Evolutionary conservation across 257 asterid genomes (phyloP).

Genomic region (Marsdenia floribunda): DNA sequence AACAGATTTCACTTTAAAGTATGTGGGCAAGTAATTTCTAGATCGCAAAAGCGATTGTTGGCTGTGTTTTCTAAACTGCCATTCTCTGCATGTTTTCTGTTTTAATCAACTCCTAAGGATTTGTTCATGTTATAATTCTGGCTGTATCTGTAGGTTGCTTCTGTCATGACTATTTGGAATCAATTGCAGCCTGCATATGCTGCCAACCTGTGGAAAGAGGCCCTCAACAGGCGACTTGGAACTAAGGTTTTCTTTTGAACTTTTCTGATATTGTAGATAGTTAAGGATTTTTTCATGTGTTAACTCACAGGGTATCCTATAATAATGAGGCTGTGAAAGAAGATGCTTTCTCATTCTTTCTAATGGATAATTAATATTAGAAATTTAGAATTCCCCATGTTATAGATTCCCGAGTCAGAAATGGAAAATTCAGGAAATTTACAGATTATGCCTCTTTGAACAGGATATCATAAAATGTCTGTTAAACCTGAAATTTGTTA

Average conservation of each 20-base stretch:
- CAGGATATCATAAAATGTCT: neutral
- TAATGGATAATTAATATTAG: neutral
- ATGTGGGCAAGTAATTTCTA: neutral
- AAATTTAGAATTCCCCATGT: neutral
- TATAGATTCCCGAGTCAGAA: neutral
- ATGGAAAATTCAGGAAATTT: neutral
- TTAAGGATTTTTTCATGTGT: neutral
- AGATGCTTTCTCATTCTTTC: neutral
- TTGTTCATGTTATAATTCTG: constrained; percentile 14
- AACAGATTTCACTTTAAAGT: neutral
- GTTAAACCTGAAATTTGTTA: too few relatives aligned
- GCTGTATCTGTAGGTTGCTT: constrained; percentile 59
- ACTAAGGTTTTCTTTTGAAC: constrained; percentile 51
- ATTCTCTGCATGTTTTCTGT: neutral
- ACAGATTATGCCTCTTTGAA: neutral
- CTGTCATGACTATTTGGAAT: constrained; percentile 83
- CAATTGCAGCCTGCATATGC: constrained; percentile 80
- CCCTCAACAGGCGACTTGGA: constrained; percentile 86
- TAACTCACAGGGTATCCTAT: neutral
- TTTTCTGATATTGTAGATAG: neutral
- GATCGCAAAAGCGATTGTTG: neutral
- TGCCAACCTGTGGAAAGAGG: constrained; percentile 88
- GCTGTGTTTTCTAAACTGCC: neutral
- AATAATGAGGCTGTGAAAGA: neutral
- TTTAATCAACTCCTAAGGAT: neutral